Base-by-base conservation (phyloP, 2,329 filamentous ascomycete genomes). In the Sarocladiaceae sp. region DNA sequence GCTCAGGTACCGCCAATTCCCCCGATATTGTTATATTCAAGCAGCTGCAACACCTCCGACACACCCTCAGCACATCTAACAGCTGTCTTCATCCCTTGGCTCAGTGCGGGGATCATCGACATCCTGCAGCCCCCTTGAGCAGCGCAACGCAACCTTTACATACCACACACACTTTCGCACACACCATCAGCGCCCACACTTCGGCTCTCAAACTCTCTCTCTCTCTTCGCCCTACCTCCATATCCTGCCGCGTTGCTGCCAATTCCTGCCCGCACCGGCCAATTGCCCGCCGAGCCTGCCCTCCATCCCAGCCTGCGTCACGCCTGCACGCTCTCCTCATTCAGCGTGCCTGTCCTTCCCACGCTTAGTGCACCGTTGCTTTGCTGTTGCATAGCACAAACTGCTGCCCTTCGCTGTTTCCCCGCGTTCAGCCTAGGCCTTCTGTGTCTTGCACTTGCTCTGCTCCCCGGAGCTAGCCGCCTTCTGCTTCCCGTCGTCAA, bases 281-380 rank as follows among this genome's bases (percentile, higher is more conserved):
- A 58, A 62, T 62, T 54, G 55, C 33, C 50, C 49, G 41, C 51
- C 52, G 48, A 49, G 45, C 46, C 55, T 58, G 50, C 59, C 58
- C 59, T 56, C 58, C 57, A 51, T 43, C 27, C 6, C 40, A 43
- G 4, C 19, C 29, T 33, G 27, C 26, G 12, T n/a, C 27, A 15
- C 23, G 23, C 23, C 21, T 29, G 19, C 21, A 29, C 34, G 24
- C 24, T 4, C 37, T 29, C 37, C 7, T 18, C n/a, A n/a, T 24
- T 19, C 16, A 32, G 40, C 16, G 10, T 33, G 13, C 35, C 26
- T 43, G 9, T 29, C 16, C 27, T 43, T 27, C 15, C 19, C 23
- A 27, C 16, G 12, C 6, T n/a, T 16, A 23, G 19, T 16, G 13
- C 40, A 32, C 16, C 21, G 26, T 33, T 33, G 40, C 27, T 32